Base-by-base conservation (phyloP, 2,329 filamentous ascomycete species). In the Stromatinia cepivora region DNA sequence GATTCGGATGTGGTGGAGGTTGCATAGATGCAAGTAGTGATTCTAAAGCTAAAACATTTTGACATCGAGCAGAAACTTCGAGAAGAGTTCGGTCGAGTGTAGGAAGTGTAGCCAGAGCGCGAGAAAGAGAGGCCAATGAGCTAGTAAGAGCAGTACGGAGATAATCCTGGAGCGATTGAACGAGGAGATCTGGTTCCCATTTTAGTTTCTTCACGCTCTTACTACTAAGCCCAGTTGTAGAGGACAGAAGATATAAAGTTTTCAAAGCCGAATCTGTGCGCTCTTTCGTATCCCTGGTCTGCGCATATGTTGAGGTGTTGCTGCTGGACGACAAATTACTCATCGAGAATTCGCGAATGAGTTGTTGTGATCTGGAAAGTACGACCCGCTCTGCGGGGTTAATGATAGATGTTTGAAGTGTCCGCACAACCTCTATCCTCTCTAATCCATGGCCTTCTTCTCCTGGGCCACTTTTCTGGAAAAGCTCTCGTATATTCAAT, bases 31-130 rank as follows among this genome's bases (percentile, higher is more conserved):
- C 87, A 9, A 98, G 87, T 2, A 97, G 86, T 1, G 88, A 83
- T 81, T 97, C 93, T 3, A 98, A 82, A 0, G 93, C 92, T n/a
- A 97, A 88, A 52, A 98, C 88, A 76, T 96, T 97, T 78, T 97
- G 94, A 77, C 94, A 97, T 58, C 92, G 86, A 7, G 90, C 88
- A 9, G 92, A 91, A 31, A 97, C 88, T 76, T 98, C 95, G 22
- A 87, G 83, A 1, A 98, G 84, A 0, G 93, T 91, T 65, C 92
- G 87, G 61, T 98, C 94, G 42, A 98, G 84, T 0, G 87, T 90
- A 0, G 94, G 92, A 3, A 98, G 84, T 70, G 92, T 91, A 5
- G 90, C 89, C 22, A 99, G 84, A 0, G 92, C 90, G 31, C 93
- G 85, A 1, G 91, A 85, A 13, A 99, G 83, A 0, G 89, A 86